Conservation (phyloP, 495 filamentous ascomycete genomes). For the Symbiotaphrina buchneri region DNA sequence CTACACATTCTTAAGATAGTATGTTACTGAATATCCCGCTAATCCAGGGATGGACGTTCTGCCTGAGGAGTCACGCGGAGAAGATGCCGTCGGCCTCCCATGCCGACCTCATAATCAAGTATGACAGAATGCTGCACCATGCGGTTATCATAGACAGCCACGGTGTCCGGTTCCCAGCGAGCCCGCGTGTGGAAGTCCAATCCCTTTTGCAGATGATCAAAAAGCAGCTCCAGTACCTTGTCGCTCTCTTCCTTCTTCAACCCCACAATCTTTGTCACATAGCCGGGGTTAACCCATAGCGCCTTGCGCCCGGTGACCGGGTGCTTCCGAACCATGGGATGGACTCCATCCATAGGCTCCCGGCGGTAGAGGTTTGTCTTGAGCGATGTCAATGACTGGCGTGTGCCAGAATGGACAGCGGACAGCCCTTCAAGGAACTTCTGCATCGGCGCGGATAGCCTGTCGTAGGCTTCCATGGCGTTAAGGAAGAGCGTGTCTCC, state of each 20-base stretch:
- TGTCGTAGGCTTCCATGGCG: constrained; percentile 48
- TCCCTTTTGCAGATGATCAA: constrained; percentile 39
- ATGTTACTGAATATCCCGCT: too few species aligned
- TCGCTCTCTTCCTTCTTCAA: constrained; percentile 43
- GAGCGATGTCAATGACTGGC: too few species aligned
- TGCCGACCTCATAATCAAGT: too few species aligned
- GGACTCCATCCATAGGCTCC: constrained; percentile 32
- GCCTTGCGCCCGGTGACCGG: constrained; percentile 51
- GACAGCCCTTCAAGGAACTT: constrained; percentile 45
- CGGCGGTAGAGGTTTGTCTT: constrained; percentile 44
- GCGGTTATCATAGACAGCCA: constrained; percentile 43
- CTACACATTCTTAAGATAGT: too few species aligned
- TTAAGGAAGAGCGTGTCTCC: constrained; percentile 55
- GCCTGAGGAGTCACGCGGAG: too few species aligned
- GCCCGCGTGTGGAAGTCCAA: constrained; percentile 47
- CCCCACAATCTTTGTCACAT: constrained; percentile 41
- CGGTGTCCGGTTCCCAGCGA: constrained; percentile 36
- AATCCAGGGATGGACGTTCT: too few species aligned
- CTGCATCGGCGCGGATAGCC: constrained; percentile 44
- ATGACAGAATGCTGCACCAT: too few species aligned
- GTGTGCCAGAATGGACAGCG: constrained; percentile 46
- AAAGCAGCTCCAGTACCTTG: constrained; percentile 41
- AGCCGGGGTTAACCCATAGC: constrained; percentile 43
- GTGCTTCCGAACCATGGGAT: constrained; percentile 48
- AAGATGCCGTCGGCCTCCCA: too few species aligned